A percentile compares a stretch with the other conserved stretches of the same genome.
Evolutionary conservation across 1,284 basidiomycete species (phyloP).

Genomic region (Meira miltonrushii): DNA sequence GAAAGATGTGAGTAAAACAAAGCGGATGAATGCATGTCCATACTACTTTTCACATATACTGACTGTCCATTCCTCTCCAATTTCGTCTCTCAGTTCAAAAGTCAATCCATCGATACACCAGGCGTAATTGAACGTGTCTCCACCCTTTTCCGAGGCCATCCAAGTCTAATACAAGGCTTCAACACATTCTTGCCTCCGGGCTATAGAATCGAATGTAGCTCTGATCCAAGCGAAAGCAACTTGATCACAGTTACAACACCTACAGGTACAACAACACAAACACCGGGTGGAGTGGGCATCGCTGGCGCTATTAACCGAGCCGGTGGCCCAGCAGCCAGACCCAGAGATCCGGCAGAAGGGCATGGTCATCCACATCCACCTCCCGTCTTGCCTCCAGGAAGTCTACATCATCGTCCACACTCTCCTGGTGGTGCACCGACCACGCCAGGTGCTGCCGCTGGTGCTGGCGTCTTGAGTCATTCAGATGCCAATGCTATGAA

Average conservation of each 20-base stretch:
- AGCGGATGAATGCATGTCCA: neutral
- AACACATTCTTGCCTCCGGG: slow-evolving; percentile 97
- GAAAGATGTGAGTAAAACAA: slow-evolving; percentile 66
- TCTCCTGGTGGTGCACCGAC: slow-evolving; percentile 13
- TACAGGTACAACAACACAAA: slow-evolving; percentile 66
- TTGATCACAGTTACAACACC: slow-evolving; percentile 94
- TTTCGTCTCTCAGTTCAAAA: slow-evolving; percentile 38
- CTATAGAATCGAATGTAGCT: slow-evolving; percentile 88
- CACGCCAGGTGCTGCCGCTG: slow-evolving; percentile 23
- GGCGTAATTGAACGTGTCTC: slow-evolving; percentile 97
- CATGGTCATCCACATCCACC: neutral
- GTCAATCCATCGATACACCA: slow-evolving; percentile 77
- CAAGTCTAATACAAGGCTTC: slow-evolving; percentile 91
- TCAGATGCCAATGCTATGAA: slow-evolving; percentile 12
- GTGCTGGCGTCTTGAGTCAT: slow-evolving; percentile 21
- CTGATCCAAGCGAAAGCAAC: slow-evolving; percentile 60
- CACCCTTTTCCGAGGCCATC: slow-evolving; percentile 87
- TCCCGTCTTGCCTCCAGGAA: slow-evolving; percentile 11
- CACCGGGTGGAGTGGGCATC: slow-evolving; percentile 52
- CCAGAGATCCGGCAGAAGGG: neutral
- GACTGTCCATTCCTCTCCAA: slow-evolving; percentile 6
- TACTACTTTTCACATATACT: slow-evolving; percentile 18
- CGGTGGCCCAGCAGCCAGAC: slow-evolving; percentile 17
- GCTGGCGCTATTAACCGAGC: slow-evolving; percentile 44
- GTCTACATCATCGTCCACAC: slow-evolving; percentile 8